Evolutionary conservation across 805 yeast genomes (phyloP).

Genomic region (Naumovozyma baii): DNA sequence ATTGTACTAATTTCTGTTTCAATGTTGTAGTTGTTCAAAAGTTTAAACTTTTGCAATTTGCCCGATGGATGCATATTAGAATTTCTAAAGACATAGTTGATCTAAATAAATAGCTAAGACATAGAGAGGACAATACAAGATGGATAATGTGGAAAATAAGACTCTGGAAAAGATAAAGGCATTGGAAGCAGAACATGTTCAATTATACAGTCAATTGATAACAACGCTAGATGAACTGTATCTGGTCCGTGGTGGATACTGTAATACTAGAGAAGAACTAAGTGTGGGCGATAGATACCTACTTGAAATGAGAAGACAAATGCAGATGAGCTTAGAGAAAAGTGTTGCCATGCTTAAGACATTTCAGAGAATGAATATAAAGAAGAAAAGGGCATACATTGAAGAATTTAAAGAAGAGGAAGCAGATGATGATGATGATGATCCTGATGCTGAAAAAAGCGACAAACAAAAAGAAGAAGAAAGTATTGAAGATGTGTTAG

Average conservation of each 20-base stretch:
- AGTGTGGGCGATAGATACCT: background rate
- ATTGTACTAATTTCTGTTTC: too few species aligned
- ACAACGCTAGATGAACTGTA: conserved; percentile 28
- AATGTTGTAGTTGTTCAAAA: too few species aligned
- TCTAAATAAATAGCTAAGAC: too few species aligned
- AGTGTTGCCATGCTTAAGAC: conserved; percentile 16
- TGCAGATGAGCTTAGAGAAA: conserved; percentile 20
- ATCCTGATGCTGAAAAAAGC: background rate
- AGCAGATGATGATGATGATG: background rate
- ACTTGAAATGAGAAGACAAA: conserved; percentile 12
- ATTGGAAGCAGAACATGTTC: conserved; percentile 26
- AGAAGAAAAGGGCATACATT: conserved; percentile 1
- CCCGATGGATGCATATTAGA: too few species aligned
- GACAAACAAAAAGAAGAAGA: background rate
- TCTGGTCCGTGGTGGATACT: conserved; percentile 4
- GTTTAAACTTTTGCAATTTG: too few species aligned
- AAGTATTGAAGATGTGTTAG: conserved; percentile 12
- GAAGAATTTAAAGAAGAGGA: background rate
- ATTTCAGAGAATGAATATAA: conserved; percentile 6
- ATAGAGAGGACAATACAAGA: background rate
- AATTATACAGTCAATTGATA: conserved; percentile 27
- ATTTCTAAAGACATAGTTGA: too few species aligned
- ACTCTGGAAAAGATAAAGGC: conserved; percentile 10
- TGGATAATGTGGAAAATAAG: conserved; percentile 1
- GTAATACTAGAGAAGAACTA: background rate